Conservation (phyloP, 2,329 filamentous ascomycete genomes). For the Stemphylium lycopersici region DNA sequence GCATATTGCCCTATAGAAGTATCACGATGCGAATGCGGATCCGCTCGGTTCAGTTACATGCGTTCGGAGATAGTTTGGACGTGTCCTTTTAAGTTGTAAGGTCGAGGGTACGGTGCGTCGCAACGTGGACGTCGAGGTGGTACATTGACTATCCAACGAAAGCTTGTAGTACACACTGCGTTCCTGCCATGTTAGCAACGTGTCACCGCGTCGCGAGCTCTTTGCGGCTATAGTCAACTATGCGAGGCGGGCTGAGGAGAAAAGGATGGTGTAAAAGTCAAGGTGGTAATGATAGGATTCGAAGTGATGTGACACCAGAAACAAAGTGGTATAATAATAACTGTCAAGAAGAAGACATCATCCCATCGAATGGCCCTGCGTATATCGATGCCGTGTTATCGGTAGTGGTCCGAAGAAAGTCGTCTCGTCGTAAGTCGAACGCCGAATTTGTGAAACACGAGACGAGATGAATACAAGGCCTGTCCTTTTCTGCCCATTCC, state of each 20-base stretch:
- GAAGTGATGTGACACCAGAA: not conserved
- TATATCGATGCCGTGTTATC: constrained; percentile 6
- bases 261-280: no score
- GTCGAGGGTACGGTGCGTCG: no score
- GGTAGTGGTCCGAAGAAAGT: constrained; percentile 2
- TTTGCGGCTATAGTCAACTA: not conserved
- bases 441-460: not conserved
- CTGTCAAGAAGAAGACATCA: not conserved
- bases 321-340: constrained; percentile 1
- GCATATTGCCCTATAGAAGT: no score
- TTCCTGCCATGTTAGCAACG: no score
- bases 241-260: not conserved
- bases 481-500: not conserved
- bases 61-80: not conserved
- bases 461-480: not conserved
- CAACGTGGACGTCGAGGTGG: not conserved
- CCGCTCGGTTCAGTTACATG: not conserved
- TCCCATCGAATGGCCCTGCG: not conserved
- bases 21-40: no score
- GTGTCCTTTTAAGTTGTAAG: no score
- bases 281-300: not conserved
- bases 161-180: no score
- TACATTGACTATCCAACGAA: not conserved
- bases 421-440: constrained; percentile 25
- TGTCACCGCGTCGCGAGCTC: not conserved